These are phyloP conservation scores for Fagus sylvatica DNA, from an alignment of 306 rosid genomes.

Conservation along the genomic window DNA sequence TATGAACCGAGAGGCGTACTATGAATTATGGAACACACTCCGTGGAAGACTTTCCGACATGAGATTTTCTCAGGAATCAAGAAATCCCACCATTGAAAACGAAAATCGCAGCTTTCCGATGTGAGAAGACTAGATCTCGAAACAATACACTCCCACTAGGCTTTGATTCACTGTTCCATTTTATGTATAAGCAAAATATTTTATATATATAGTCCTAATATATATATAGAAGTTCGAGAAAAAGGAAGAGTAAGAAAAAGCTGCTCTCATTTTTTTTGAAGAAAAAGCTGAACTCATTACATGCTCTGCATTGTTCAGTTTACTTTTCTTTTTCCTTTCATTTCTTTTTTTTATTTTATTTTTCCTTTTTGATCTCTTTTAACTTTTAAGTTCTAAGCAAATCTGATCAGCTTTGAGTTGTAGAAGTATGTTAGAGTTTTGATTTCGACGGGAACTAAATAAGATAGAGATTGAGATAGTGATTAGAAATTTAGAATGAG, in stretches of 20 bases:
- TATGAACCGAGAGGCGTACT: background rate
- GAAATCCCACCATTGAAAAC: constrained; percentile 26
- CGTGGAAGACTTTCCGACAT: constrained; percentile 13
- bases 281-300: constrained; percentile 11
- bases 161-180: constrained; percentile 17
- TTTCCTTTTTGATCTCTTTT: background rate
- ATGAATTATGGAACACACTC: background rate
- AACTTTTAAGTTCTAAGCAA: background rate
- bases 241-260: background rate
- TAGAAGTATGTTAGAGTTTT: constrained; percentile 1
- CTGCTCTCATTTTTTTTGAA: constrained; percentile 8
- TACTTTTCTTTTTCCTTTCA: background rate
- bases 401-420: constrained; percentile 1
- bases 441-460: constrained; percentile 3
- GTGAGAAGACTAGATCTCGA: constrained; percentile 31
- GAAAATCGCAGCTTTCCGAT: constrained; percentile 37
- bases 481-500: background rate
- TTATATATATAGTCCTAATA: background rate
- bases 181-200: background rate
- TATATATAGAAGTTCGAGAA: constrained; percentile 4
- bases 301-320: constrained; percentile 12
- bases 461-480: background rate
- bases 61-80: constrained; percentile 42
- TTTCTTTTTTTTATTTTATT: background rate
- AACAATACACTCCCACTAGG: constrained; percentile 26